Conservation (phyloP, 345 rosid species). For the Cardamine resedifolia region DNA sequence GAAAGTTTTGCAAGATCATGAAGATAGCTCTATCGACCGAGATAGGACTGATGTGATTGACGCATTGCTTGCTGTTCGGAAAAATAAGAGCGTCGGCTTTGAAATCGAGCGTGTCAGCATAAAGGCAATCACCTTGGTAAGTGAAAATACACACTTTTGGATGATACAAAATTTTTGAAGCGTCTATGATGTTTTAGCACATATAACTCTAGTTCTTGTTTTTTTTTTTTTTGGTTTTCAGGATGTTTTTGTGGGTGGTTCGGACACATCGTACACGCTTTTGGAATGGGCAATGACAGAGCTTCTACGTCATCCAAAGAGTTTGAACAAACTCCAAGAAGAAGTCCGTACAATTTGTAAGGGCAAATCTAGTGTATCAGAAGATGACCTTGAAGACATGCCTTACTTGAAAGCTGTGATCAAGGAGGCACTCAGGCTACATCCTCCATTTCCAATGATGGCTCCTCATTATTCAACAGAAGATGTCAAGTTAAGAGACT, state of each 20-base stretch:
- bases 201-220: neutral
- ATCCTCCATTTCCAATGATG: slow-evolving; percentile 47
- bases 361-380: slow-evolving; percentile 15
- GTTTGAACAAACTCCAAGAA: slow-evolving; percentile 36
- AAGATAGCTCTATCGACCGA: neutral
- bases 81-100: slow-evolving; percentile 28
- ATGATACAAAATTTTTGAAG: neutral
- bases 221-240: neutral
- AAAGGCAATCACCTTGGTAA: slow-evolving; percentile 48
- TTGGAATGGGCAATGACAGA: slow-evolving; percentile 53
- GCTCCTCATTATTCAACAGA: slow-evolving; percentile 35
- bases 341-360: slow-evolving; percentile 33
- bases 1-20: slow-evolving; percentile 32
- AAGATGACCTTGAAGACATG: slow-evolving; percentile 37
- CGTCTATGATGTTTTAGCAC: neutral
- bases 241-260: slow-evolving; percentile 47
- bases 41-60: slow-evolving; percentile 22
- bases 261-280: slow-evolving; percentile 38
- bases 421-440: slow-evolving; percentile 44
- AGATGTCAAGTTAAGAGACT: slow-evolving; percentile 34
- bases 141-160: neutral
- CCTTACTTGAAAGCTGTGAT: slow-evolving; percentile 42
- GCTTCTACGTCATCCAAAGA: slow-evolving; percentile 40
- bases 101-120: slow-evolving; percentile 33
- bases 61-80: slow-evolving; percentile 33